phyloP scores from a whole-genome alignment of 1,139 yeast species.

The Saccharomyces hybrid region DNA sequence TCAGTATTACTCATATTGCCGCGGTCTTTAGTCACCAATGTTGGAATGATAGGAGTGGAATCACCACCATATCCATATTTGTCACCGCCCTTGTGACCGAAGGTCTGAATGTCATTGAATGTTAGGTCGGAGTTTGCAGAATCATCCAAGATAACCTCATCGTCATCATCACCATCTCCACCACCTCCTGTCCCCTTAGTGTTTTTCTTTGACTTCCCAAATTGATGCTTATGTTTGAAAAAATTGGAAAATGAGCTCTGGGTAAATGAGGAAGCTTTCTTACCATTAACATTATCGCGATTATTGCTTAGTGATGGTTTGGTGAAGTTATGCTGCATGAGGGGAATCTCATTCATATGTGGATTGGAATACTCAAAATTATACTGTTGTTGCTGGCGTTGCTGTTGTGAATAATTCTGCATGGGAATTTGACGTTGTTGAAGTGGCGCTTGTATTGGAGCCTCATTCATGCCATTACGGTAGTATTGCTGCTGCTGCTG shows the following conservation, averaged over 20 bases:
- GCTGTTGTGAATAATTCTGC: constrained; percentile 7
- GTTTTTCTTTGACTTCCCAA: constrained; percentile 9
- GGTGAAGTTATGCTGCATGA: neutral
- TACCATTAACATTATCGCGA: neutral
- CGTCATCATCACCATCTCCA: constrained; percentile 41
- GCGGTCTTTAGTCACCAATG: constrained; percentile 35
- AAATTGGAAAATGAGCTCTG: constrained; percentile 22
- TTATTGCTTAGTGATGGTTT: constrained; percentile 8
- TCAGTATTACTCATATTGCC: constrained; percentile 41
- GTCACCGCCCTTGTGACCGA: constrained; percentile 53
- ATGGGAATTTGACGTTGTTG: constrained; percentile 15
- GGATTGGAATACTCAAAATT: constrained; percentile 8
- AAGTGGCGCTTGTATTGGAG: constrained; percentile 5
- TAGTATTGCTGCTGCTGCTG: constrained; percentile 8
- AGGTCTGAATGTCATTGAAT: constrained; percentile 54
- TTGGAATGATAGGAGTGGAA: constrained; percentile 69
- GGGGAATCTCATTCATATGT: neutral
- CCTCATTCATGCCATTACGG: constrained; percentile 9
- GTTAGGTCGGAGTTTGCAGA: constrained; percentile 42
- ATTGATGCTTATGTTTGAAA: constrained; percentile 17
- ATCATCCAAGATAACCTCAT: constrained; percentile 42
- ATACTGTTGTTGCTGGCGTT: constrained; percentile 7
- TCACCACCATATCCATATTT: constrained; percentile 47
- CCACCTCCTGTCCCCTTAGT: constrained; percentile 13
- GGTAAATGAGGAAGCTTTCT: constrained; percentile 18